These are phyloP conservation scores for Petunia axillaris DNA, from an alignment of 257 asterid species.

Conservation along the genomic window DNA sequence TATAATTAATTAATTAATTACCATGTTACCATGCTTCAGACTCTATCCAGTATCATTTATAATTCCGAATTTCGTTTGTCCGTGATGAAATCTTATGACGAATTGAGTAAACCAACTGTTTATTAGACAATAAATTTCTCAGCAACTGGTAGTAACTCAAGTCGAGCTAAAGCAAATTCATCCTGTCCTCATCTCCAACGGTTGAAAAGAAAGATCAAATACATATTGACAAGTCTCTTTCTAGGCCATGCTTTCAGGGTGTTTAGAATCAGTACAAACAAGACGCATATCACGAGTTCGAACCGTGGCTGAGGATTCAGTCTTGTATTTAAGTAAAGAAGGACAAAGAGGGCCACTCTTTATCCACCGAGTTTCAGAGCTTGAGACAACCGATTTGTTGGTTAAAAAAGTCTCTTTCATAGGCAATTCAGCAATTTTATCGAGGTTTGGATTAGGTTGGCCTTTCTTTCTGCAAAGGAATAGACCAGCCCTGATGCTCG, in stretches of 20 bases:
- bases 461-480: background rate
- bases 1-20: background rate
- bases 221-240: too few species aligned
- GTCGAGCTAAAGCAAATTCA: too few species aligned
- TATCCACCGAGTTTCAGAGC: background rate
- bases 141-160: background rate
- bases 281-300: background rate
- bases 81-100: background rate
- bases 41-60: constrained; percentile 1
- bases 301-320: background rate
- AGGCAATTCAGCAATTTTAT: constrained; percentile 1
- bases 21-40: background rate
- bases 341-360: background rate
- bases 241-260: background rate
- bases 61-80: background rate
- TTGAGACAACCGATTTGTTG: background rate
- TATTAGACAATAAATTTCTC: background rate
- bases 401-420: background rate
- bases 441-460: background rate
- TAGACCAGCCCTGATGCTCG: background rate
- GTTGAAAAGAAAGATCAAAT: background rate
- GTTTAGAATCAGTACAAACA: background rate
- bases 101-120: background rate
- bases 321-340: background rate
- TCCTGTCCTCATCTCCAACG: background rate